Percentiles rank a stretch among this genome's conserved stretches.
These are phyloP conservation scores for Penicillium coffeae DNA, from an alignment of 495 filamentous ascomycete species.

Conservation along the genomic window DNA sequence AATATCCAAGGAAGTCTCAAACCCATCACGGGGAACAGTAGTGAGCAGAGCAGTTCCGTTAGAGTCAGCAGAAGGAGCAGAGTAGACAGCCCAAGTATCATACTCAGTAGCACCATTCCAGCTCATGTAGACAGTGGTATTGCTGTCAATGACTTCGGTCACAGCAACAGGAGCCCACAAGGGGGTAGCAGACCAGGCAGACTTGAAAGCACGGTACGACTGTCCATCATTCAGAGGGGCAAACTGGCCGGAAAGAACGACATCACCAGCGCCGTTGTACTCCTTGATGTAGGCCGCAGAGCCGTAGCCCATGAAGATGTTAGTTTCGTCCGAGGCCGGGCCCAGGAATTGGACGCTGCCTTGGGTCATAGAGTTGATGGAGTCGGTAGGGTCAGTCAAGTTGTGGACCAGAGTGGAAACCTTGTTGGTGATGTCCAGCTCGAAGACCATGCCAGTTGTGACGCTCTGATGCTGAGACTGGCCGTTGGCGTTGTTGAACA, in stretches of 20 bases:
- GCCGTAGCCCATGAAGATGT: slow-evolving; percentile 42
- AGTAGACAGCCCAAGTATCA: slow-evolving; percentile 34
- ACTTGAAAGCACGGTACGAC: slow-evolving; percentile 19
- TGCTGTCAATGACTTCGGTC: background rate
- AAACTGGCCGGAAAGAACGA: slow-evolving; percentile 12
- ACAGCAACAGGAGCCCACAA: slow-evolving; percentile 12
- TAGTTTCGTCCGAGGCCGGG: slow-evolving; percentile 15
- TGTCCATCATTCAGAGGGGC: slow-evolving; percentile 3
- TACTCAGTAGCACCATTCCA: slow-evolving; percentile 36
- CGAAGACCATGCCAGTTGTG: slow-evolving; percentile 16
- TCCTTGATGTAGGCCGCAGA: slow-evolving; percentile 41
- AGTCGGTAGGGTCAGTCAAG: slow-evolving; percentile 21
- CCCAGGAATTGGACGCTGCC: slow-evolving; percentile 36
- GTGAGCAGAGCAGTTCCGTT: slow-evolving; percentile 16
- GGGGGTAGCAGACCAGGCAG: slow-evolving; percentile 14
- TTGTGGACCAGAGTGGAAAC: slow-evolving; percentile 5
- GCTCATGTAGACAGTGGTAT: slow-evolving; percentile 21
- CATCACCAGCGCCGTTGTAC: slow-evolving; percentile 18
- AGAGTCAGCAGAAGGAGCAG: slow-evolving; percentile 15
- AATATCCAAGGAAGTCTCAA: slow-evolving; percentile 21
- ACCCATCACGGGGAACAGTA: slow-evolving; percentile 21
- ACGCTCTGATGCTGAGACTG: background rate
- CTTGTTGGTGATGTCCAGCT: slow-evolving; percentile 16
- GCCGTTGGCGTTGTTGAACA: slow-evolving; percentile 26
- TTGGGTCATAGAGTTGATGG: slow-evolving; percentile 30